Percentiles rank a stretch among this genome's conserved stretches.
phyloP scores from a whole-genome alignment of 768 basidiomycete genomes.

The Boletellus ananiceps region DNA sequence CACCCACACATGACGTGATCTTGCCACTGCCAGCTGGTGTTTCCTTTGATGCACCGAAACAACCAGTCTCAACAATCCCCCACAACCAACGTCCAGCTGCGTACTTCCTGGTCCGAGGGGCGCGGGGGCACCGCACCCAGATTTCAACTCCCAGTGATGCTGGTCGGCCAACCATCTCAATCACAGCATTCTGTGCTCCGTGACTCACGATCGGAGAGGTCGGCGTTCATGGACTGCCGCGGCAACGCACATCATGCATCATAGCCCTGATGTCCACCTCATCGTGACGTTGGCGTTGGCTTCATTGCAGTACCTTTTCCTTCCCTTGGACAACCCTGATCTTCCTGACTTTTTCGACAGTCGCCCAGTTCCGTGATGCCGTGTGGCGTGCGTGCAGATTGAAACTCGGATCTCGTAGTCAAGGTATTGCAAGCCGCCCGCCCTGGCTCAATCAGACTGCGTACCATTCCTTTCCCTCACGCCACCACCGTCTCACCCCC shows the following conservation, averaged over 20 bases:
- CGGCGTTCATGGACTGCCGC: neutral
- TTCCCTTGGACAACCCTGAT: neutral
- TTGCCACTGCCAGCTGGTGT: neutral
- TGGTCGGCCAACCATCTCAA: neutral
- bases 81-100: neutral
- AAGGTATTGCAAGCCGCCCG: constrained; percentile 11
- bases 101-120: too few relatives aligned
- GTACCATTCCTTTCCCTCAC: neutral
- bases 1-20: neutral
- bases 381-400: neutral
- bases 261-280: neutral
- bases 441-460: neutral
- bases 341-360: neutral
- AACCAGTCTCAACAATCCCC: neutral
- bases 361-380: neutral
- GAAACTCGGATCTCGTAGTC: constrained; percentile 13
- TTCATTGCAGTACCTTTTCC: neutral
- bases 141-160: neutral
- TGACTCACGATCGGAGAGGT: neutral
- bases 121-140: neutral
- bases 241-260: neutral
- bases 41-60: neutral
- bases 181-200: constrained; percentile 4
- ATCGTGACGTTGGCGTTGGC: neutral
- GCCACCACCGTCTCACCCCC: constrained; percentile 12